phyloP scores from a whole-genome alignment of 805 yeast species.

The Teunomyces stri region DNA sequence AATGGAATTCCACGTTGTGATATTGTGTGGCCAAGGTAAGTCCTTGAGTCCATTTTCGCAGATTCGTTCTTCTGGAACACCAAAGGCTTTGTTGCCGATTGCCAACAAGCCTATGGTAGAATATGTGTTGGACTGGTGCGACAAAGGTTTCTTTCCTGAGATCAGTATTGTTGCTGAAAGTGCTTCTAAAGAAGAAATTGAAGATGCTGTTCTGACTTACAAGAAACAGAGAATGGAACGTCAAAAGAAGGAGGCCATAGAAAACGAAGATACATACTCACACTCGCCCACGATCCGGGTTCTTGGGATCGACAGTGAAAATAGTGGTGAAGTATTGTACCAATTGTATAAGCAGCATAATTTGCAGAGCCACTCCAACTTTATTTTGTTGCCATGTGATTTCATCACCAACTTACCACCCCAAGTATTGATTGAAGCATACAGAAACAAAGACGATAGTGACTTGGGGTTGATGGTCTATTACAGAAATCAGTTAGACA shows the following conservation, averaged over 20 bases:
- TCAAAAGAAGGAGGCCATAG: constrained; percentile 4
- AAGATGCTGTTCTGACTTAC: constrained; percentile 48
- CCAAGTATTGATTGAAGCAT: constrained; percentile 79
- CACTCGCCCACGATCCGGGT: constrained; percentile 19
- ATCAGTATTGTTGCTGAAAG: constrained; percentile 61
- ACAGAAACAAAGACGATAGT: constrained; percentile 63
- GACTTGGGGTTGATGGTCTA: constrained; percentile 76
- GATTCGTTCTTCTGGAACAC: constrained; percentile 57
- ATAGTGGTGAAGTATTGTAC: constrained; percentile 63
- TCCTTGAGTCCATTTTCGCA: constrained; percentile 70
- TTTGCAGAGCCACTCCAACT: constrained; percentile 36
- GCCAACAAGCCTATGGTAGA: constrained; percentile 88
- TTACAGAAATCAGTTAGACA: constrained; percentile 71
- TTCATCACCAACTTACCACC: constrained; percentile 92
- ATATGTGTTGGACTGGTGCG: constrained; percentile 92
- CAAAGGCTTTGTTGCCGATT: constrained; percentile 86
- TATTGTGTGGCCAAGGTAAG: constrained; percentile 84
- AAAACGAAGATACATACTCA: constrained; percentile 13
- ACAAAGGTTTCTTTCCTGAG: constrained; percentile 70
- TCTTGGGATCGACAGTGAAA: constrained; percentile 39
- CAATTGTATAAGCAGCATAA: constrained; percentile 42
- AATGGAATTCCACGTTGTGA: constrained; percentile 92
- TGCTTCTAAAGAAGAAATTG: constrained; percentile 47
- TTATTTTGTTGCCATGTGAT: constrained; percentile 91
- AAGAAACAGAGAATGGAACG: constrained; percentile 33